Base-by-base conservation (phyloP, 1,284 basidiomycete species). In the Boletus mariae region DNA sequence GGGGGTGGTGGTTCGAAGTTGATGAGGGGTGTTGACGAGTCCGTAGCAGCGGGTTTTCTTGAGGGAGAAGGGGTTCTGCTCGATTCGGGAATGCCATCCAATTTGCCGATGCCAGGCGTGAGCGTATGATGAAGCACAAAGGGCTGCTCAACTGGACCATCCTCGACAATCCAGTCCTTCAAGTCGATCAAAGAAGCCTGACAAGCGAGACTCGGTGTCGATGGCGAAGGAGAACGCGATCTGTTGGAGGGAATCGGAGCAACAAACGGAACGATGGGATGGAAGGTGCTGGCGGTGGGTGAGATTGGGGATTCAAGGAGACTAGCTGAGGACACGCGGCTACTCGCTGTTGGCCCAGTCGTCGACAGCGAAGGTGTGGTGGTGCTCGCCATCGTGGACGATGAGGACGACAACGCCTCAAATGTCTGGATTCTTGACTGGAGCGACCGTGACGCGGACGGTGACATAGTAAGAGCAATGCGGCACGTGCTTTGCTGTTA, bases 101-200 rank as follows among this genome's bases (percentile, higher is more conserved):
- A 56, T 45, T 63, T 59, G 41, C 60, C 44, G 54, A 62, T 55
- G 50, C 58, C 55, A 38, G 47, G 40, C 31, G 54, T 53, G 56
- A 58, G 59, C 8, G 62, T 25, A 45, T 53, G 61, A 45, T 48
- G 58, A 31, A 56, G 51, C 5, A 51, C 43, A 26, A 59, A 51
- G 45, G 70, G 53, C 47, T 63, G 35, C 60, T 66, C 50, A 61
- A 70, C 59, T 50, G 75, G 71, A 7, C 80, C 82, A 59, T 85
- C 84, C 48, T 85, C 85, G 51, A 87, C 73, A 52, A 87, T 78
- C 85, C 87, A 89, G 64, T 89, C 86, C 57, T 80, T 80, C 54
- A 90, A 74, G 70, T 90, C 87, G 58, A 87, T 79, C 51, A 87
- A 71, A 34, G 87, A 88, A 1, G 82, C 74, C 61, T 79, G 83